Base-by-base conservation (phyloP, 306 rosid species). In the Hylodesmum podocarpum region DNA sequence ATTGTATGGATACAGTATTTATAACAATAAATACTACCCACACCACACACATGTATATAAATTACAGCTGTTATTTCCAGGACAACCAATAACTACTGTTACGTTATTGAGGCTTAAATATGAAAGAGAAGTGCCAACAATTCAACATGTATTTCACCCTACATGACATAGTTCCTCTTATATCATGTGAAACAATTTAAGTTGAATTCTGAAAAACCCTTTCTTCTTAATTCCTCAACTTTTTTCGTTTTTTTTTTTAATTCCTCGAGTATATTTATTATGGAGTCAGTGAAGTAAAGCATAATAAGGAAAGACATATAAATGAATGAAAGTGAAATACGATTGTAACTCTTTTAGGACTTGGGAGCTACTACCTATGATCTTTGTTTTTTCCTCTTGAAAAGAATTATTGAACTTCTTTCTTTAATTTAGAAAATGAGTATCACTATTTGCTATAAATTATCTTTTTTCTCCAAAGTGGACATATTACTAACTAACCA, bases 101-200 rank as follows among this genome's bases (percentile, higher is more conserved):
- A 53, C 15, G 3, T 53, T 53, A 16, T 34, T 19, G 61, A 29
- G 40, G 44, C 13, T 73, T 72, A 59, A 81, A 81, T 68, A 22
- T 49, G 73, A 50, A 61, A 76, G 81, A 15, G 81, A 50, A 40
- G 62, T 39, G 14, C 19, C 73, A 61, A 59, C 72, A 31, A 41
- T 34, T 24, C 3, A 15, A 22, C 29, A 41, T 19, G 21, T 36
- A 25, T 44, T 46, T 13, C 9, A 44, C 1, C 54, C n/a, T 44
- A 16, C 33, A 49, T 40, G 65, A 21, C 62, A 75, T 62, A 49
- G 1, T 19, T 51, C 65, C 66, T 37, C 70, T 50, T 55, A 5
- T 61, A 59, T 75, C 85, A 81, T 50, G 85, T 81, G 85, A 81
- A 69, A 16, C 61, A 24, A 75, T 50, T 81, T 57, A 74, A 44